Base-by-base conservation (phyloP, 768 basidiomycete species). In the Lentinula sp. region DNA sequence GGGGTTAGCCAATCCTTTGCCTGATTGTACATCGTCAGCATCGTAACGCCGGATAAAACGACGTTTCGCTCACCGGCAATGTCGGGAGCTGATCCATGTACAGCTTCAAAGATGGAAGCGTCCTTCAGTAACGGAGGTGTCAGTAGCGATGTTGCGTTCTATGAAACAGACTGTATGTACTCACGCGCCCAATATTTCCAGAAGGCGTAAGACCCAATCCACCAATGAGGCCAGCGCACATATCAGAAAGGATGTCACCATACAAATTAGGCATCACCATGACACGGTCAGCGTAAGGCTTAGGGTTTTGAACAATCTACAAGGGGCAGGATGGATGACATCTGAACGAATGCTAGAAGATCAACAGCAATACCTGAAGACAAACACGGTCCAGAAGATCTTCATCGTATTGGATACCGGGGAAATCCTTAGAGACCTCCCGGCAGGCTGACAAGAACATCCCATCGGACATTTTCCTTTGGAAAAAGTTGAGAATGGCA, bases 221-320 rank as follows among this genome's bases (percentile, higher is more conserved):
- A 63, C 97, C 97, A 74, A 99, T 98, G 67, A 99, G 82, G 62
- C 97, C 97, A 62, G 97, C 97, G 66, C 94, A 96, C 90, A 99
- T 95, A 73, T 99, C 95, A 52, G 95, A 97, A 65, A 97, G 78
- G 70, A 97, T 97, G 73, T 95, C 95, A 70, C 90, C 93, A 68
- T 93, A 95, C 63, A 99, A 78, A 80, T 99, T 99, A 58, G 97
- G 97, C 95, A 98, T 98, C 66, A 99, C 97, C 96, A 99, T 98
- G 65, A 99, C 96, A 54, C 94, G 89, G 77, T 97, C 95, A 40
- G 92, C 83, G 78, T 87, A 99, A 6, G 97, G 97, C 67, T 75
- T 79, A 23, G 97, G 97, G 76, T 99, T 95, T 71, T 92, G 90
- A 35, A 93, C 92, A 68, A 98, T 83, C 87, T 94, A 39, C 37